phyloP scores from a whole-genome alignment of 2,329 filamentous ascomycete species.

The Aspergillus jensenii region DNA sequence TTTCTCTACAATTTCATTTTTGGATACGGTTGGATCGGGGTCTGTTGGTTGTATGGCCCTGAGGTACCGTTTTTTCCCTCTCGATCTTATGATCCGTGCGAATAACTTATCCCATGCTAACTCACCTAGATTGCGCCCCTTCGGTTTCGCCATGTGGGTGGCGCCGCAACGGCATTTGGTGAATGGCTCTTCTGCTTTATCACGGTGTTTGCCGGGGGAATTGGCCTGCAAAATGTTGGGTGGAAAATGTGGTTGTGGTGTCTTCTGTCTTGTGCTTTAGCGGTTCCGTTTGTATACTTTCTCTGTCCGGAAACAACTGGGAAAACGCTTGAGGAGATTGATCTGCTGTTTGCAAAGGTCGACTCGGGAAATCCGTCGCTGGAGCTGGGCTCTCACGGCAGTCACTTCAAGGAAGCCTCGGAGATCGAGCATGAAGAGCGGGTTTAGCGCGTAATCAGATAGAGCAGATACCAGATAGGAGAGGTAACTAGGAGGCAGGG shows the following conservation, averaged over 20 bases:
- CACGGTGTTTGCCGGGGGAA: background rate
- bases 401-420: background rate
- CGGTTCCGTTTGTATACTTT: background rate
- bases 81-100: too few species aligned
- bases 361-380: too few species aligned
- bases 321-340: background rate
- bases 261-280: background rate
- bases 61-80: background rate
- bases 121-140: background rate
- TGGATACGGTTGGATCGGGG: conserved; percentile 3
- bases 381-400: too few species aligned
- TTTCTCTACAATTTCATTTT: conserved; percentile 3
- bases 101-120: background rate
- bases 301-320: background rate
- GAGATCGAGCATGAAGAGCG: background rate
- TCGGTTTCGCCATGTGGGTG: background rate
- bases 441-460: background rate
- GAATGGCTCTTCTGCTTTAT: conserved; percentile 4
- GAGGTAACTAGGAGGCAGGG: too few species aligned
- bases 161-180: background rate
- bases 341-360: background rate
- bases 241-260: conserved; percentile 5
- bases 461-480: too few species aligned
- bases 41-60: background rate
- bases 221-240: conserved; percentile 1